Evolutionary conservation across 805 yeast species (phyloP).

Genomic region (Suhomyces tanzawaensis): DNA sequence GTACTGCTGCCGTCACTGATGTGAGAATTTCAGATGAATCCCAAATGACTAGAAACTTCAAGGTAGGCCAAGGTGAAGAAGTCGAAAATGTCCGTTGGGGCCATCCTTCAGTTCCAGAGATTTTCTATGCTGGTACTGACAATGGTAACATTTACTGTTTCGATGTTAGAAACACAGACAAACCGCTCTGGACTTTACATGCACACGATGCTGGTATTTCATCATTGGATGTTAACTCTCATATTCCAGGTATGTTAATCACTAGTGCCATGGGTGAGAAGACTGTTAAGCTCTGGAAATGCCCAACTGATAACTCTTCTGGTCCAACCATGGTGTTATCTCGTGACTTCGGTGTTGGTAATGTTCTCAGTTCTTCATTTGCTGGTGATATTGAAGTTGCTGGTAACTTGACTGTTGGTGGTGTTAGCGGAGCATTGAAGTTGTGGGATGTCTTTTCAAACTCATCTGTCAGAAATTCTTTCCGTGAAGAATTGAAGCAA

Average conservation of each 20-base stretch:
- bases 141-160: conserved; percentile 85
- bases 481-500: conserved; percentile 54
- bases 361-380: conserved; percentile 77
- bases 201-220: conserved; percentile 97
- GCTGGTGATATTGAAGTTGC: conserved; percentile 85
- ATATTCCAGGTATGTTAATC: conserved; percentile 68
- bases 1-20: conserved; percentile 78
- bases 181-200: conserved; percentile 90
- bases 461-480: conserved; percentile 67
- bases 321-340: conserved; percentile 86
- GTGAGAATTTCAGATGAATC: conserved; percentile 68
- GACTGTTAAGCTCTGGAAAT: conserved; percentile 82
- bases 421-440: conserved; percentile 78
- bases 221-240: conserved; percentile 65
- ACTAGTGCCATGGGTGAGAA: conserved; percentile 94
- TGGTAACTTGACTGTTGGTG: conserved; percentile 84
- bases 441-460: conserved; percentile 92
- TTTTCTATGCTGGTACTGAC: conserved; percentile 87
- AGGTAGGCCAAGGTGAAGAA: conserved; percentile 68
- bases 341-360: conserved; percentile 92
- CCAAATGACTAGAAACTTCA: conserved; percentile 62
- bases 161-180: conserved; percentile 68
- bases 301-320: conserved; percentile 37
- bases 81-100: conserved; percentile 81
- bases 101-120: conserved; percentile 41